Base-by-base conservation (phyloP, 1,139 yeast genomes). In the Lodderomyces theae region DNA sequence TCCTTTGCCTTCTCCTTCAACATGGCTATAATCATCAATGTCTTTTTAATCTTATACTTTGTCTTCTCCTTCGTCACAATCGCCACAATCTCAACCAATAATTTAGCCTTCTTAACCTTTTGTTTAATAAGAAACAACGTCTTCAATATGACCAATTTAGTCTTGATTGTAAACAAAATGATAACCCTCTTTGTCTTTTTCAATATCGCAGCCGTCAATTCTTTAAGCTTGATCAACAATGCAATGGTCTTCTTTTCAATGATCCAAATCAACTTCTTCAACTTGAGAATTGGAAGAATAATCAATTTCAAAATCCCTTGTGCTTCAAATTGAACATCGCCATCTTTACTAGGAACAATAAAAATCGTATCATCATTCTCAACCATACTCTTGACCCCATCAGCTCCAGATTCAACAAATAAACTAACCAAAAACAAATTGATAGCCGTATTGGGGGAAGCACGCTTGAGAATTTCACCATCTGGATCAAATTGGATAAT, bases 351-450 rank as follows among this genome's bases (percentile, higher is more conserved):
- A 4, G 35, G 35, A 22, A 23, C 25, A 21, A 32, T n/a, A 22
- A 32, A 32, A 12, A 32, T 22, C 9, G 25, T 18, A 9, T 32
- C 35, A 13, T 21, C 35, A 19, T 18, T 32, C 25, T 9, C 11
- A n/a, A 32, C 24, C 25, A 32, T 21, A 12, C 12, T 16, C 18
- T 32, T 15, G 6, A 32, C 25, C 10, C 26, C 35, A 9, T 32
- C 35, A 13, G 25, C 25, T 21, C 35, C 35, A 4, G 26, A 22
- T 32, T 32, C 35, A 21, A 32, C 25, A 19, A n/a, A 32, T 7
- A 32, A n/a, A 21, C 35, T 23, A 32, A 32, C 35, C n/a, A 32
- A 19, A 32, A 32, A 32, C 25, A 32, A 32, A 32, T 32, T 32
- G 16, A 21, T 32, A 10, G 35, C 24, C 25, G 22, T 21, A 16